These are phyloP conservation scores for Oenanthe javanica DNA, from an alignment of 140 eudicot species.

Conservation along the genomic window DNA sequence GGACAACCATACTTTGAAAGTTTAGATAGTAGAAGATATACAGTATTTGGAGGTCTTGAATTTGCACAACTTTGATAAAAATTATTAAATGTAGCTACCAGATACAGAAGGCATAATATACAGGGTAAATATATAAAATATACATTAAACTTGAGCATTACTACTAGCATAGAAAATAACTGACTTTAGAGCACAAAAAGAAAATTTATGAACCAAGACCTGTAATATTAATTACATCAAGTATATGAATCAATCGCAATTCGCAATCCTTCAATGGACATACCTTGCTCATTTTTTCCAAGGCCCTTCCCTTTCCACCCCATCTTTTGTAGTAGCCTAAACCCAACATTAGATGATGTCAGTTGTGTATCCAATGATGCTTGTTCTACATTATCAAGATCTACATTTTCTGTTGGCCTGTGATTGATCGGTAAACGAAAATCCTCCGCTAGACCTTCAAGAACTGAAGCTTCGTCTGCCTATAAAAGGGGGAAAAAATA, in stretches of 20 bases:
- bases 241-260: neutral
- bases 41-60: too few relatives aligned
- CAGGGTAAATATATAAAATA: neutral
- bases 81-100: too few relatives aligned
- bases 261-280: conserved; percentile 3
- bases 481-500: conserved; percentile 12
- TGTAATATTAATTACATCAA: neutral
- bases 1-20: neutral
- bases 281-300: conserved; percentile 98
- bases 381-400: conserved; percentile 86
- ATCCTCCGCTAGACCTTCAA: conserved; percentile 69
- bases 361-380: conserved; percentile 82
- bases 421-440: conserved; percentile 84
- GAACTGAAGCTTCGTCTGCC: conserved; percentile 34
- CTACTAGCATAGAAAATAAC: neutral
- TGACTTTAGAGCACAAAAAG: neutral
- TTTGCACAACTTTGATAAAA: too few relatives aligned
- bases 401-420: conserved; percentile 80
- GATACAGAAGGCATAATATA: neutral
- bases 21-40: neutral
- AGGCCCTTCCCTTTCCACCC: conserved; percentile 99
- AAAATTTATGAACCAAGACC: neutral
- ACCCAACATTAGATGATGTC: conserved; percentile 84
- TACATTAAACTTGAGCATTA: neutral
- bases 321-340: conserved; percentile 92